Evolutionary conservation across 345 rosid species (phyloP).

Genomic region (Theobroma cacao): DNA sequence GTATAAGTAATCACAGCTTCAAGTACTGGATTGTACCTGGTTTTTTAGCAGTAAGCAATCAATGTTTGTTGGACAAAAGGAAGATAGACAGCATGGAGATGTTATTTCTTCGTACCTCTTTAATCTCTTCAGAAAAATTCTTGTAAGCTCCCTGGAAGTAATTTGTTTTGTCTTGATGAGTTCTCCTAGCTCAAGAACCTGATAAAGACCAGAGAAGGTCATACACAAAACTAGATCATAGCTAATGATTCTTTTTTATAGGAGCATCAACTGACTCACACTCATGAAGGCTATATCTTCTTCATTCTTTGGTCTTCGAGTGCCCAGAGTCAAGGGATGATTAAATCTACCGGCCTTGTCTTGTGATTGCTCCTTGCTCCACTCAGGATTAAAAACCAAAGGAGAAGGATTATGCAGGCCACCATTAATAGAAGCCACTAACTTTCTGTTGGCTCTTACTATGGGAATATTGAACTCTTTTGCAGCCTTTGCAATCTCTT

Average conservation of each 20-base stretch:
- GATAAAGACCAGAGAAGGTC: constrained; percentile 12
- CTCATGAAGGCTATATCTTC: constrained; percentile 86
- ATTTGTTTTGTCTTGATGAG: constrained; percentile 70
- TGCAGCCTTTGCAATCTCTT: constrained; percentile 61
- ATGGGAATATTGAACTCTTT: constrained; percentile 59
- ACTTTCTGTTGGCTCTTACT: constrained; percentile 52
- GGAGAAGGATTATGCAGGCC: constrained; percentile 71
- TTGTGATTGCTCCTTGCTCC: constrained; percentile 37
- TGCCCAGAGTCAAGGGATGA: constrained; percentile 36
- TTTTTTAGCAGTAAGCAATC: constrained; percentile 12
- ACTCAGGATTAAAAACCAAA: constrained; percentile 59
- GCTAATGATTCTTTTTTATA: neutral
- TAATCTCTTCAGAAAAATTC: constrained; percentile 54
- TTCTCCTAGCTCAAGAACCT: constrained; percentile 82
- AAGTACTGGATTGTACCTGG: constrained; percentile 69
- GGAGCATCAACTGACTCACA: constrained; percentile 32
- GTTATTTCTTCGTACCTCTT: constrained; percentile 44
- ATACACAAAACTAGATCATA: neutral
- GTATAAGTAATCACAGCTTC: constrained; percentile 74
- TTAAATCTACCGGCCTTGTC: constrained; percentile 34
- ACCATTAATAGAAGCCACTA: constrained; percentile 65
- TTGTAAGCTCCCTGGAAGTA: constrained; percentile 65
- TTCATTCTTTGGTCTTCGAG: constrained; percentile 44
- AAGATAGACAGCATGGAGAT: neutral
- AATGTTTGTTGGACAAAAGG: constrained; percentile 6